Percentiles rank a stretch among this genome's conserved stretches.
phyloP scores from a whole-genome alignment of 129 eudicot species.

The Logfia minima region DNA sequence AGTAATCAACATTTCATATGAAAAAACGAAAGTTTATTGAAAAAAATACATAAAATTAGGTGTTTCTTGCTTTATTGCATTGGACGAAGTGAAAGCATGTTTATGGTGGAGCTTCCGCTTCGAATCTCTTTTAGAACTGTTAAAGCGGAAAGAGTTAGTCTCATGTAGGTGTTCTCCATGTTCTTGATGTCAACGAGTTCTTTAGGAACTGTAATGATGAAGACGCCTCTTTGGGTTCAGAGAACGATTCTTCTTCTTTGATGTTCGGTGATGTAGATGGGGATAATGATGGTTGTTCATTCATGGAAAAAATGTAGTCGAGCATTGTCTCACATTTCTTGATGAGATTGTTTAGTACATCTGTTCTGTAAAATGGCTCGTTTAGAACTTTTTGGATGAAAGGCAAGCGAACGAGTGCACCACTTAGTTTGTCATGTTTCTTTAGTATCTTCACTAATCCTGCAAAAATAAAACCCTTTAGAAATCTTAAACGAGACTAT shows the following conservation, averaged over 20 bases:
- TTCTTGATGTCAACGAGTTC: constrained; percentile 55
- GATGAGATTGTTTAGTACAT: constrained; percentile 53
- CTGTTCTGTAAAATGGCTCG: constrained; percentile 63
- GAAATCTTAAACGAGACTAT: not conserved
- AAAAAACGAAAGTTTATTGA: not conserved
- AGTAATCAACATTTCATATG: too few species aligned
- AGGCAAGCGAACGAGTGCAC: constrained; percentile 65
- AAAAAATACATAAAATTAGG: not conserved
- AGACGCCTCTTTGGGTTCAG: constrained; percentile 21
- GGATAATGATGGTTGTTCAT: constrained; percentile 26
- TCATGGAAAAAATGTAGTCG: constrained; percentile 41
- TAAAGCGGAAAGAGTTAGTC: constrained; percentile 55
- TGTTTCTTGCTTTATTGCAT: constrained; percentile 33
- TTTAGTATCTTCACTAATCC: constrained; percentile 80
- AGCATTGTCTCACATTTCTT: constrained; percentile 61
- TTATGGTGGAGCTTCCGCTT: constrained; percentile 63
- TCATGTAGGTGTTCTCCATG: constrained; percentile 62
- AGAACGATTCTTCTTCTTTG: constrained; percentile 24
- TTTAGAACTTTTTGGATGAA: constrained; percentile 72
- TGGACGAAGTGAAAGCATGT: constrained; percentile 58
- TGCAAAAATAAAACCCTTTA: constrained; percentile 10
- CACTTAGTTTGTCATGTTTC: constrained; percentile 83
- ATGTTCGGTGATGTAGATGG: constrained; percentile 31
- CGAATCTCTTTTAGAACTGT: constrained; percentile 53
- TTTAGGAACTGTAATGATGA: constrained; percentile 41